These are phyloP conservation scores for Pythium grandisporangium DNA, from an alignment of 352 stramenopile genomes.

Conservation along the genomic window DNA sequence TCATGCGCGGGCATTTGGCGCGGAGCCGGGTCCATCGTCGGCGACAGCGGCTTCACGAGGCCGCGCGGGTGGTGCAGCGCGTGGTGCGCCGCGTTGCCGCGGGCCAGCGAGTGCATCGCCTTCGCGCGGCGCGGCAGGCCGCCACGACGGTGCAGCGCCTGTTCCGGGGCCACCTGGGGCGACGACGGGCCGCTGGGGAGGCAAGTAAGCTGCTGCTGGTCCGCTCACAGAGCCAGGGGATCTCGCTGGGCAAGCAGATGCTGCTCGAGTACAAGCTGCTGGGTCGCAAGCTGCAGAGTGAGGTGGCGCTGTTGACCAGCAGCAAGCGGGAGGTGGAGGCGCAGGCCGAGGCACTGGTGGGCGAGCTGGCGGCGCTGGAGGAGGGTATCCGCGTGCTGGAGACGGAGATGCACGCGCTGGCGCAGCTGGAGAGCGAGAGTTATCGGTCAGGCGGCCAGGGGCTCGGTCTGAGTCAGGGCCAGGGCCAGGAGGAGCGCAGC, in stretches of 20 bases:
- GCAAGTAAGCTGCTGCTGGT: constrained; percentile 93
- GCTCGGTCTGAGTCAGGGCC: constrained; percentile 46
- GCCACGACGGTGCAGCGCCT: constrained; percentile 80
- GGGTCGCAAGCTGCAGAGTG: constrained; percentile 90
- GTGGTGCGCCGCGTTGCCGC: constrained; percentile 63
- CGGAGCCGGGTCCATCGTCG: constrained; percentile 44
- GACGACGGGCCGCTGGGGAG: constrained; percentile 71
- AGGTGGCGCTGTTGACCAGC: constrained; percentile 85
- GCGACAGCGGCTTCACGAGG: constrained; percentile 28
- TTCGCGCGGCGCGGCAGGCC: constrained; percentile 43
- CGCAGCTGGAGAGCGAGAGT: constrained; percentile 87
- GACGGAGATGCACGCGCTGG: constrained; percentile 89
- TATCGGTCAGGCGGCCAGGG: no score
- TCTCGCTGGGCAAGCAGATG: constrained; percentile 94
- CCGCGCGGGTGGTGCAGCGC: constrained; percentile 75
- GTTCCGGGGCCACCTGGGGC: constrained; percentile 82
- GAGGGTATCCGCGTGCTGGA: constrained; percentile 87
- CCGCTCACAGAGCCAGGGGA: constrained; percentile 89
- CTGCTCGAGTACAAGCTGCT: constrained; percentile 94
- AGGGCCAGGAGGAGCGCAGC: constrained; percentile 76
- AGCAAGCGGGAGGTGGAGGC: constrained; percentile 88
- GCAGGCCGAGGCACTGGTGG: constrained; percentile 80
- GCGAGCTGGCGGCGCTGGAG: constrained; percentile 93
- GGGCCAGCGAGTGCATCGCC: constrained; percentile 29
- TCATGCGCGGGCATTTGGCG: constrained; percentile 77